Conservation (phyloP, 2,329 filamentous ascomycete genomes). For the Trichophyton mentagrophytes region DNA sequence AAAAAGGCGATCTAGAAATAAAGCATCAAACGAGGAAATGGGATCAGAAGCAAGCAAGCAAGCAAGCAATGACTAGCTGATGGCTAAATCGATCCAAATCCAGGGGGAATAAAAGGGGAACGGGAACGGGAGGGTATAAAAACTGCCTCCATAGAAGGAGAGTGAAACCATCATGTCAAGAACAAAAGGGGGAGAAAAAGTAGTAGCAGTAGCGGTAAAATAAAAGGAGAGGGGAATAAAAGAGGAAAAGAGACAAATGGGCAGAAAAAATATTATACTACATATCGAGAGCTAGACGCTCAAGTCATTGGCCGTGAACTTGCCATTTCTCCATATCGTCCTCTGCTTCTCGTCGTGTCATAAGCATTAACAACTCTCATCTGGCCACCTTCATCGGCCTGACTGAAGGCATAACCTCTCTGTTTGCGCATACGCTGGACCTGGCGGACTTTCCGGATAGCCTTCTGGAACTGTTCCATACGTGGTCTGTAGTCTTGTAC, state of each 20-base stretch:
- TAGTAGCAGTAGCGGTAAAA: neutral
- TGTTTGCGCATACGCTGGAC: conserved; percentile 99
- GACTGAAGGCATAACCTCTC: conserved; percentile 93
- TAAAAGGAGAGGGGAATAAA: neutral
- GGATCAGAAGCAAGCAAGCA: neutral
- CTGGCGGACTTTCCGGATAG: conserved; percentile 93
- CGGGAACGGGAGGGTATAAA: neutral
- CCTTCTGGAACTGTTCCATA: conserved; percentile 99
- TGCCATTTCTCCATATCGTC: conserved; percentile 90
- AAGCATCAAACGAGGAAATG: neutral
- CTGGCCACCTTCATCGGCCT: conserved; percentile 83
- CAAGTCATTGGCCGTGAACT: conserved; percentile 37
- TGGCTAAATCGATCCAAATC: neutral
- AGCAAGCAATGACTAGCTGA: neutral
- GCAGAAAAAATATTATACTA: neutral
- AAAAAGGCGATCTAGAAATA: neutral
- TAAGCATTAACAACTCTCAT: conserved; percentile 92
- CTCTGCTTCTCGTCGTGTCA: conserved; percentile 85
- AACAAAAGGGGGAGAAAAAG: neutral
- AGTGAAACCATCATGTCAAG: neutral
- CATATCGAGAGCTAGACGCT: neutral
- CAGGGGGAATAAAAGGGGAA: neutral
- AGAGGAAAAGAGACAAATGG: neutral
- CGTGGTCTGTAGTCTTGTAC: conserved; percentile 96
- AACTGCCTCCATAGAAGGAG: neutral